Evolutionary conservation across 192 early-diverging fungal genomes (phyloP).

Genomic region (Coemansia reversa): DNA sequence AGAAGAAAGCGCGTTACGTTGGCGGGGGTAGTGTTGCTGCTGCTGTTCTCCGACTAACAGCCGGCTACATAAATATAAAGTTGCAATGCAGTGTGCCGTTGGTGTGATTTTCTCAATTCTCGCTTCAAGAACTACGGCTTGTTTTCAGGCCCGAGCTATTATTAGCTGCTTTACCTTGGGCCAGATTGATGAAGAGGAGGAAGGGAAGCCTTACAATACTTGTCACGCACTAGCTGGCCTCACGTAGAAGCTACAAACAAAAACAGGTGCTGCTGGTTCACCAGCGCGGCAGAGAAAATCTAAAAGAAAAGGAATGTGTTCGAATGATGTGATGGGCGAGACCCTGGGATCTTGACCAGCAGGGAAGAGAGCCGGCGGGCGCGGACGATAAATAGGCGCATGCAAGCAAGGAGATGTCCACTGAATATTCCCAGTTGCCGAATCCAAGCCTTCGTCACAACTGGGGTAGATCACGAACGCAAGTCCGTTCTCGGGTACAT

Average conservation of each 20-base stretch:
- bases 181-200: not conserved
- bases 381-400: not conserved
- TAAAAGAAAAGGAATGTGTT: not conserved
- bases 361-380: not conserved
- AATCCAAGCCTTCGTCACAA: not conserved
- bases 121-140: constrained; percentile 1
- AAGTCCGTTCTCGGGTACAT: not conserved
- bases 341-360: not conserved
- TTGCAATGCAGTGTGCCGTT: not conserved
- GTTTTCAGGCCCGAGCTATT: constrained; percentile 9
- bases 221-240: not conserved
- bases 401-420: not conserved
- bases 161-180: constrained; percentile 1
- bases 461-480: not conserved
- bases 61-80: not conserved
- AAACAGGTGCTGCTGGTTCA: not conserved
- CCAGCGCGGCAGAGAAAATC: not conserved
- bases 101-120: constrained; percentile 5
- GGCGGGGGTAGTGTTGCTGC: not conserved
- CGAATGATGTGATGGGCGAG: not conserved
- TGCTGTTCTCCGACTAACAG: not conserved
- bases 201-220: not conserved
- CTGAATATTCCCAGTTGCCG: not conserved
- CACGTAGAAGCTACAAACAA: not conserved
- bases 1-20: not conserved